Conservation (phyloP, 345 rosid species). For the Syzygium jambos region DNA sequence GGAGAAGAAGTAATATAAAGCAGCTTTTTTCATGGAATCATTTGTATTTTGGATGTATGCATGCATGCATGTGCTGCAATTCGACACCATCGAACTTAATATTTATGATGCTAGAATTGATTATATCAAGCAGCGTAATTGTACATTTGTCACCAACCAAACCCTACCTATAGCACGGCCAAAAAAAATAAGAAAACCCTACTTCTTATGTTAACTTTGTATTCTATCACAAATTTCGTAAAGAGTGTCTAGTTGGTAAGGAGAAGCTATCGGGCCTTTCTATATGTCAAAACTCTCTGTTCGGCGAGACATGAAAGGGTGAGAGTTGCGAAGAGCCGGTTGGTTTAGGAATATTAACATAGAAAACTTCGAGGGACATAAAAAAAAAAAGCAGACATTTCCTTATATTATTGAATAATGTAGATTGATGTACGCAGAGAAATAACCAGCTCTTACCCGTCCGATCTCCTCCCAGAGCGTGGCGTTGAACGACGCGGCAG, state of each 20-base stretch:
- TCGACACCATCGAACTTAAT: neutral
- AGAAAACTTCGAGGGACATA: neutral
- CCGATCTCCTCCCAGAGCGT: conserved; percentile 86
- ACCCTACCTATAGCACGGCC: neutral
- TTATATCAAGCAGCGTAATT: neutral
- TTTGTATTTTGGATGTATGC: neutral
- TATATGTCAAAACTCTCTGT: no score
- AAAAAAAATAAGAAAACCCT: neutral
- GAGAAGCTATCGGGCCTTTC: no score
- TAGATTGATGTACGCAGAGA: neutral
- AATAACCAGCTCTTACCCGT: conserved; percentile 32
- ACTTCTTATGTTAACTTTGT: neutral
- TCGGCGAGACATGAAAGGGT: neutral
- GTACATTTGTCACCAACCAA: neutral
- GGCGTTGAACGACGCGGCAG: conserved; percentile 87
- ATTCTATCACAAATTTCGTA: neutral
- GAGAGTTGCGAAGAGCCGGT: neutral
- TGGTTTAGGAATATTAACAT: neutral
- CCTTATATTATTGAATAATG: neutral
- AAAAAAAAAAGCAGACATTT: neutral
- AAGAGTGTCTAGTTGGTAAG: neutral
- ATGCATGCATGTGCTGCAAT: neutral
- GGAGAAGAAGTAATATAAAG: neutral
- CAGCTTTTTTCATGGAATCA: neutral
- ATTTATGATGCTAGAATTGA: neutral